Base-by-base conservation (phyloP, 371 early-diverging fungal species). In the Haplosporangium sp. region DNA sequence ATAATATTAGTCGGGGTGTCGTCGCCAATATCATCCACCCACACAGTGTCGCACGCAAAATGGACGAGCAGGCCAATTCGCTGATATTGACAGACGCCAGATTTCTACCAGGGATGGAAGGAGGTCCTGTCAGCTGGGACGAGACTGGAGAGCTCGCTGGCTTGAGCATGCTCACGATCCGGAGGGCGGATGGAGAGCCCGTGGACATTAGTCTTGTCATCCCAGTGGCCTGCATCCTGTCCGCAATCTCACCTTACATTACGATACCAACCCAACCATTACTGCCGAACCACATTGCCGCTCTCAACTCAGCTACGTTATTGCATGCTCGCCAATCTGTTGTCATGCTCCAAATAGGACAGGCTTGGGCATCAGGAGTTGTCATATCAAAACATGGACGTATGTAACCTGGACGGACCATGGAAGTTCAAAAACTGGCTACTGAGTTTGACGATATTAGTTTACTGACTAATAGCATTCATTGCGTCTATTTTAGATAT, bases 91-190 rank as follows among this genome's bases (percentile, higher is more conserved):
- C 76, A 16, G 81, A 81, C 23, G 76, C 73, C 36, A 74, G 73
- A 59, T 73, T 76, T 38, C 47, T 81, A 21, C 81, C 81, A 13
- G 81, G 81, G 7, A 81, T 81, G 81, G 81, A 81, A 36, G 81
- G 81, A 21, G 81, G 76, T 18, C 65, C 77, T 23, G 75, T 74
- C 38, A 75, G 75, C 61, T 74, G 72, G 81, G 69, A 62, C 36
- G 81, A 74, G 23, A 75, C 65, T 9, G 69, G 69, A 29, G 76
- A 75, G 45, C 67, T 81, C 0, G 76, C 73, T 2, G 81, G 81
- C 0, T 23, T 81, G 8, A 69, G 68, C 46, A 75, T 75, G 76
- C 73, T 13, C 20, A 6, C 7, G 23, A 48, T 18, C 73, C 75
- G 81, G 57, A 59, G 81, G 54, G 72, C 72, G 9, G 81, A 81